These are phyloP conservation scores for Saccharomycopsis javanensis DNA, from an alignment of 805 yeast species.

Conservation along the genomic window DNA sequence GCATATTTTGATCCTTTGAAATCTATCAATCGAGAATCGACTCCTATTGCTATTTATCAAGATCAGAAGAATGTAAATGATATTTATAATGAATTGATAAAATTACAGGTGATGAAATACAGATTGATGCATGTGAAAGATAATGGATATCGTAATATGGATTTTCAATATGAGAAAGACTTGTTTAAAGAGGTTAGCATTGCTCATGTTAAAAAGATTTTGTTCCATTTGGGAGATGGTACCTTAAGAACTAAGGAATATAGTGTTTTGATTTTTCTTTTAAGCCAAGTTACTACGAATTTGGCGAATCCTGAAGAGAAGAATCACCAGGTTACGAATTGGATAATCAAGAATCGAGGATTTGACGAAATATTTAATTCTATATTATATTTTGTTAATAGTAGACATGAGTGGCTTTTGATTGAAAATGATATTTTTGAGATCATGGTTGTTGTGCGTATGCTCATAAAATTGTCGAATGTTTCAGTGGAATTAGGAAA, in stretches of 20 bases:
- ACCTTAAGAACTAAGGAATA: constrained; percentile 4
- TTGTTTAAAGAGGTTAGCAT: not conserved
- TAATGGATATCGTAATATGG: not conserved
- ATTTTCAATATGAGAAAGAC: not conserved
- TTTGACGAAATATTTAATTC: constrained; percentile 11
- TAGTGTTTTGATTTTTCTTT: constrained; percentile 4
- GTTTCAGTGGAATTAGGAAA: not conserved
- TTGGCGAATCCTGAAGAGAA: not conserved
- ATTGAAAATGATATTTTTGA: not conserved
- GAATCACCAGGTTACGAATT: not conserved
- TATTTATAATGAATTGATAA: constrained; percentile 5
- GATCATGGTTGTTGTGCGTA: constrained; percentile 3
- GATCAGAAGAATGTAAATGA: constrained; percentile 9
- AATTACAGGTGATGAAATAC: constrained; percentile 8
- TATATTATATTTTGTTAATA: constrained; percentile 3
- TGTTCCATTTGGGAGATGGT: constrained; percentile 4
- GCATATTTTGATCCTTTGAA: constrained; percentile 12
- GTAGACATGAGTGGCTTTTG: not conserved
- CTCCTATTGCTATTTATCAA: constrained; percentile 8
- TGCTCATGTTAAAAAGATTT: constrained; percentile 1
- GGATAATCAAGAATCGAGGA: constrained; percentile 6
- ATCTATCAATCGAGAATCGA: not conserved
- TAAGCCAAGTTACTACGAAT: not conserved
- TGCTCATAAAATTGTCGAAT: constrained; percentile 2
- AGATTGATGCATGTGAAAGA: constrained; percentile 4